These are phyloP conservation scores for Phytopythium boreale DNA, from an alignment of 352 stramenopile genomes.

Conservation along the genomic window DNA sequence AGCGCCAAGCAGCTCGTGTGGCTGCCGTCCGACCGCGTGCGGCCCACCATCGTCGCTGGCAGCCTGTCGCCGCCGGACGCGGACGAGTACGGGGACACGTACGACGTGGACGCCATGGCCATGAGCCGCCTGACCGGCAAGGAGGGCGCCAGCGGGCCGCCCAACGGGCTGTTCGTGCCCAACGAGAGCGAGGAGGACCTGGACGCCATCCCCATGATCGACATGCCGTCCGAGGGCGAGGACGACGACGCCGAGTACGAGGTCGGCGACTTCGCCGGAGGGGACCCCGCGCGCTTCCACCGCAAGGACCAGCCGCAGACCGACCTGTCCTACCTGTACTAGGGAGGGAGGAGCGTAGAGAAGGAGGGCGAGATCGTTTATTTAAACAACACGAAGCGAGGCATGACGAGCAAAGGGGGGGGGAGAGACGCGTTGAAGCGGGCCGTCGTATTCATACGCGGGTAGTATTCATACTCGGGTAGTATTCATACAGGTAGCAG, in stretches of 20 bases:
- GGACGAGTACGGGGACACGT: not conserved
- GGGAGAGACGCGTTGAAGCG: too few relatives aligned
- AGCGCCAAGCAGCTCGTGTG: conserved; percentile 3
- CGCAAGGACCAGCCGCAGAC: conserved; percentile 3
- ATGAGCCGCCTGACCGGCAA: not conserved
- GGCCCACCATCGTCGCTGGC: not conserved
- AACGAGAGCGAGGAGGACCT: not conserved
- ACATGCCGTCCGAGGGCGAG: conserved; percentile 31
- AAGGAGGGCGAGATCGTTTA: too few relatives aligned
- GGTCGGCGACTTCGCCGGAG: too few relatives aligned
- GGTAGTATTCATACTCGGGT: too few relatives aligned
- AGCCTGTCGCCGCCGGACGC: not conserved
- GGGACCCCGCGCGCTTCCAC: not conserved
- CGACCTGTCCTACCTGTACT: conserved; percentile 6
- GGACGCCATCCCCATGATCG: conserved; percentile 22
- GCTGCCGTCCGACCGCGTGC: conserved; percentile 8
- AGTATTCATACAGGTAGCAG: too few relatives aligned
- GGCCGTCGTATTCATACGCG: too few relatives aligned
- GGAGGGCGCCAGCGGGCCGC: conserved; percentile 2
- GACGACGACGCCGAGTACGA: conserved; percentile 19
- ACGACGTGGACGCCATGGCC: not conserved
- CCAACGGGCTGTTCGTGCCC: conserved; percentile 8
- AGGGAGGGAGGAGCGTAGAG: not conserved
- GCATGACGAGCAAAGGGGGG: too few relatives aligned
- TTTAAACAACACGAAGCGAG: too few relatives aligned